Evolutionary conservation across 768 basidiomycete genomes (phyloP).

Genomic region (Phlebiopsis gigantea): DNA sequence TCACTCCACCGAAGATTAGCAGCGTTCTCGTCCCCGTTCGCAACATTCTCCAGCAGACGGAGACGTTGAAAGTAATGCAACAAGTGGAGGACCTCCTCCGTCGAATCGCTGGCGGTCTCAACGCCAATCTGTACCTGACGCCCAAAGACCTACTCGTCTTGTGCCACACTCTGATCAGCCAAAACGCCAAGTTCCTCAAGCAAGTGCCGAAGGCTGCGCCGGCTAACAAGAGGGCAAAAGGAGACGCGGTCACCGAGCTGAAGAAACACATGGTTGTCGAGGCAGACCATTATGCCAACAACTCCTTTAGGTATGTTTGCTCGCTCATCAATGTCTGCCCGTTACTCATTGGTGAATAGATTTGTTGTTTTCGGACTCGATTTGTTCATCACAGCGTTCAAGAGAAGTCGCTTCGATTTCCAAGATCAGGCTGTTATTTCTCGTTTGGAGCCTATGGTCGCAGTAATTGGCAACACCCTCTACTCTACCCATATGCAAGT

Average conservation of each 20-base stretch:
- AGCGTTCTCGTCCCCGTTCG: constrained; percentile 73
- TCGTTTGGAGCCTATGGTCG: constrained; percentile 84
- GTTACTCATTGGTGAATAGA: constrained; percentile 30
- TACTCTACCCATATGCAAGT: constrained; percentile 80
- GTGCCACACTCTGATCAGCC: constrained; percentile 86
- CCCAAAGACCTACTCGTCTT: constrained; percentile 71
- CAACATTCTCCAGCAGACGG: constrained; percentile 82
- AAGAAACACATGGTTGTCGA: constrained; percentile 58
- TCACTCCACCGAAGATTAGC: constrained; percentile 74
- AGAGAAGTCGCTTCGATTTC: constrained; percentile 83
- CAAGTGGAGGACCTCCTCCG: constrained; percentile 86
- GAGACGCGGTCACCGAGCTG: constrained; percentile 68
- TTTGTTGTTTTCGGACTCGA: constrained; percentile 93
- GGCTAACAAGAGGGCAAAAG: constrained; percentile 32
- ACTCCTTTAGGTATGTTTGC: constrained; percentile 71
- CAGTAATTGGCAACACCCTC: constrained; percentile 85
- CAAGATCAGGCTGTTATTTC: constrained; percentile 65
- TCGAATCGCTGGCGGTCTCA: constrained; percentile 78
- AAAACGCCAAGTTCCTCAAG: constrained; percentile 84
- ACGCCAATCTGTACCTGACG: constrained; percentile 68
- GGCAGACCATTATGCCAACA: constrained; percentile 71
- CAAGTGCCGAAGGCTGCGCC: constrained; percentile 39
- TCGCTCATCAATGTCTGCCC: background rate
- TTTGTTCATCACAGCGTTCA: constrained; percentile 81
- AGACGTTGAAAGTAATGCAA: constrained; percentile 70